phyloP scores from a whole-genome alignment of 768 basidiomycete genomes.

The Leccinum aurantiacum region DNA sequence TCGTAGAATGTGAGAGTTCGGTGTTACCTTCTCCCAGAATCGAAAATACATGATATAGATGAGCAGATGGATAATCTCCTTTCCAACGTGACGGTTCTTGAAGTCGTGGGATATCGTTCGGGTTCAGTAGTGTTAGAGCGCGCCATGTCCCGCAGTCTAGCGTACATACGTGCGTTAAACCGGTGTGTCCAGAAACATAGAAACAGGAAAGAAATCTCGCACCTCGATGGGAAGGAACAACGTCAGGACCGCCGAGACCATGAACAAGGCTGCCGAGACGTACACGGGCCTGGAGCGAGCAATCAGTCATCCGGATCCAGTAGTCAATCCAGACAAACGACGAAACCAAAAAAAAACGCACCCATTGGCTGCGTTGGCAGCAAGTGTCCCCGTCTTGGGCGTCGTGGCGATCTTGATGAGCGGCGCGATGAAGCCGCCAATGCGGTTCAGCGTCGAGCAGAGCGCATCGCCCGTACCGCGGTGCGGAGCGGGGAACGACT shows the following conservation, averaged over 20 bases:
- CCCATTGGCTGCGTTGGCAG: constrained; percentile 38
- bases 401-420: constrained; percentile 50
- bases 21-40: not conserved
- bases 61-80: not conserved
- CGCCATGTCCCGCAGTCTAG: constrained; percentile 29
- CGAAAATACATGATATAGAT: not conserved
- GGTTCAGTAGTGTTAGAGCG: constrained; percentile 13
- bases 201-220: not conserved
- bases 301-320: not conserved
- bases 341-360: constrained; percentile 13
- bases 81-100: not conserved
- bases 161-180: not conserved
- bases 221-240: constrained; percentile 51
- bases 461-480: constrained; percentile 56
- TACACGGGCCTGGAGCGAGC: constrained; percentile 40
- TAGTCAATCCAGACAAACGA: too few species aligned
- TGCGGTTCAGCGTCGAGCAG: constrained; percentile 47
- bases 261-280: constrained; percentile 46
- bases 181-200: not conserved
- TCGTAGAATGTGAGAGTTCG: not conserved
- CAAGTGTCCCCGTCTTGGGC: constrained; percentile 28
- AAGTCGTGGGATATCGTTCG: not conserved
- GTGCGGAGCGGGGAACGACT: constrained; percentile 57
- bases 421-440: constrained; percentile 48
- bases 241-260: constrained; percentile 41